phyloP scores from a whole-genome alignment of 768 basidiomycete species.

The Russula brevipes region DNA sequence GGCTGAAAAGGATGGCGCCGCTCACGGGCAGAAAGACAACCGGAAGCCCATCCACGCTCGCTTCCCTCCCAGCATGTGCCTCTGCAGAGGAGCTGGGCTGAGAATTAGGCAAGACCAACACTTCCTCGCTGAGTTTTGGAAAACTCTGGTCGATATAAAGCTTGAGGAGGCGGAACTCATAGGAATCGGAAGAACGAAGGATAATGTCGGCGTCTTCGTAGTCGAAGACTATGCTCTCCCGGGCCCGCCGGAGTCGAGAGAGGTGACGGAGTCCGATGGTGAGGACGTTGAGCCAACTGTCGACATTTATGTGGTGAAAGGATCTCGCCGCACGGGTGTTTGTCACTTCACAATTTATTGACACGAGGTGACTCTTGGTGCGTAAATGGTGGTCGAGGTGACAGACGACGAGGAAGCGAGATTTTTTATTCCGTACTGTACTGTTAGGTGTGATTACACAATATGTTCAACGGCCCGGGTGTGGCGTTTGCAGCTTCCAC shows the following conservation, averaged over 20 bases:
- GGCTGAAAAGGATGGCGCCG: background rate
- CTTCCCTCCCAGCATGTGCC: background rate
- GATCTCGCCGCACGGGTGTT: too few relatives aligned
- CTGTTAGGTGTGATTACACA: too few relatives aligned
- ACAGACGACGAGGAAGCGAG: too few relatives aligned
- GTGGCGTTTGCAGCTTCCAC: too few relatives aligned
- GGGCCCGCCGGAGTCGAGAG: too few relatives aligned
- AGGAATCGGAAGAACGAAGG: slow-evolving; percentile 40
- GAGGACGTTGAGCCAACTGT: background rate
- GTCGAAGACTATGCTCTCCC: slow-evolving; percentile 35
- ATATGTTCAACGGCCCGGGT: too few relatives aligned
- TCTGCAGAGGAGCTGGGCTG: background rate
- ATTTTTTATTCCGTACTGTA: too few relatives aligned
- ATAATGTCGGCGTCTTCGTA: slow-evolving; percentile 40
- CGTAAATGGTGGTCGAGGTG: too few relatives aligned
- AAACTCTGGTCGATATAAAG: slow-evolving; percentile 41
- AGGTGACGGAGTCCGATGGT: background rate
- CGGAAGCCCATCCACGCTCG: background rate
- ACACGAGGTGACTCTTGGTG: too few relatives aligned
- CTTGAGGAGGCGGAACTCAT: slow-evolving; percentile 42
- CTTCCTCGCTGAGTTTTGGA: slow-evolving; percentile 32
- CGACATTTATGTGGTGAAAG: background rate
- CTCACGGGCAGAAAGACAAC: background rate
- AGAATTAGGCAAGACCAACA: slow-evolving; percentile 22
- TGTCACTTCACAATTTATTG: too few relatives aligned